These are phyloP conservation scores for Trypanosoma scelopori DNA, from an alignment of 208 protist species.

Conservation along the genomic window DNA sequence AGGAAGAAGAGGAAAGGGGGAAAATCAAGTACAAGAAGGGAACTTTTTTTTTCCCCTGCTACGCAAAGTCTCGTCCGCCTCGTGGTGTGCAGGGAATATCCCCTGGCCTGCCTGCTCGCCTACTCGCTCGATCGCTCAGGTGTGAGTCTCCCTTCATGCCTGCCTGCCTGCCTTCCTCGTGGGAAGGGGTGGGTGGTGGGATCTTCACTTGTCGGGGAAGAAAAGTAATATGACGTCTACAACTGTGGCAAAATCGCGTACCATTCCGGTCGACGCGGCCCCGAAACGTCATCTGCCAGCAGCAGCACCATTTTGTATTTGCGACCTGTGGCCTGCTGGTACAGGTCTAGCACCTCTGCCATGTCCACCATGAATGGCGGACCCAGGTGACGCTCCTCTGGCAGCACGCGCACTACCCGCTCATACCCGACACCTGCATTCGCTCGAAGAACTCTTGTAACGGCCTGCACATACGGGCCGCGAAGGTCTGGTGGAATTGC, in stretches of 20 bases:
- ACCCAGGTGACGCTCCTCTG: conserved; percentile 35
- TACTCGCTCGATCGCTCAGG: no score
- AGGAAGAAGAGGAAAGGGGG: not conserved
- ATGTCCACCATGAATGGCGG: conserved; percentile 53
- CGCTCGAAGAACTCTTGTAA: conserved; percentile 28
- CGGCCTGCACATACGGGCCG: conserved; percentile 28
- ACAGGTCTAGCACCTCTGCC: conserved; percentile 37
- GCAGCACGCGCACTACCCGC: conserved; percentile 31
- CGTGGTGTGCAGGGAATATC: no score
- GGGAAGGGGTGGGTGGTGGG: no score
- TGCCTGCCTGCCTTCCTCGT: no score
- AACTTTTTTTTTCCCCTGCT: no score
- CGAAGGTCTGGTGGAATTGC: conserved; percentile 48
- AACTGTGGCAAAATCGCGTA: conserved; percentile 12
- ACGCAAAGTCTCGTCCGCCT: no score
- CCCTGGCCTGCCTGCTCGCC: no score
- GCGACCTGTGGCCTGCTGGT: conserved; percentile 31
- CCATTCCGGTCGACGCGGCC: conserved; percentile 6
- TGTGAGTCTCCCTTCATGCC: no score
- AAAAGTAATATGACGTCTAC: not conserved
- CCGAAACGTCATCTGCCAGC: not conserved
- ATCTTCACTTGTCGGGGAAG: not conserved
- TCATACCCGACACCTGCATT: conserved; percentile 36
- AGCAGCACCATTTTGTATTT: conserved; percentile 4
- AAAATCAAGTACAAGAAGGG: no score